These are phyloP conservation scores for Diplocarpon mali DNA, from an alignment of 2,329 filamentous ascomycete species.

Conservation along the genomic window DNA sequence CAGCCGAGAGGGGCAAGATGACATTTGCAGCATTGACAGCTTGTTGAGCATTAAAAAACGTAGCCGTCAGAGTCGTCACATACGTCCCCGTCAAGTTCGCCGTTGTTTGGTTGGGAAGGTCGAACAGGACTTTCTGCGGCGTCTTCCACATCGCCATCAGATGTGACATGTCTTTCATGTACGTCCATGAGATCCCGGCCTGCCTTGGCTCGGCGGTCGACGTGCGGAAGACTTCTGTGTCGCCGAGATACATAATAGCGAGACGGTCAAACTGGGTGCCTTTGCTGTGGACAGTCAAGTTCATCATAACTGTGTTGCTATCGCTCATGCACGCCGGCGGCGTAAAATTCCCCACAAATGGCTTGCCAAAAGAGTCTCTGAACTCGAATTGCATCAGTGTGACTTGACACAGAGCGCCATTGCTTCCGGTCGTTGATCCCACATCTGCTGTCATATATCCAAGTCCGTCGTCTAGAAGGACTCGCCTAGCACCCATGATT, in stretches of 20 bases:
- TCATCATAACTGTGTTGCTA: constrained; percentile 32
- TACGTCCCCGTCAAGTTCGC: constrained; percentile 48
- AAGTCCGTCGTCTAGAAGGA: background rate
- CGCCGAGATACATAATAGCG: constrained; percentile 49
- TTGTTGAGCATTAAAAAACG: constrained; percentile 1
- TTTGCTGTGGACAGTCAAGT: constrained; percentile 46
- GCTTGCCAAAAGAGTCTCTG: constrained; percentile 55
- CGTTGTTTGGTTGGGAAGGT: constrained; percentile 48
- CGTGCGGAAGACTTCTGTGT: constrained; percentile 71
- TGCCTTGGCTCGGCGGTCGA: constrained; percentile 66
- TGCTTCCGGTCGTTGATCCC: background rate
- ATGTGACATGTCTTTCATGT: constrained; percentile 64
- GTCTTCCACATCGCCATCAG: constrained; percentile 48
- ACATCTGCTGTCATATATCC: background rate
- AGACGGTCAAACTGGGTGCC: constrained; percentile 53
- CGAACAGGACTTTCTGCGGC: constrained; percentile 65
- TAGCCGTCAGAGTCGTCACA: constrained; percentile 61
- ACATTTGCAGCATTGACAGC: constrained; percentile 16
- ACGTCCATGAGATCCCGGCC: constrained; percentile 61
- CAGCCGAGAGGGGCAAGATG: constrained; percentile 48
- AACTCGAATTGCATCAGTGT: constrained; percentile 57
- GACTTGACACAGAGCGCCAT: constrained; percentile 2
- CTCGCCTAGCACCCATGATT: background rate
- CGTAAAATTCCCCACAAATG: constrained; percentile 50
- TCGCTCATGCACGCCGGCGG: too few species aligned